Evolutionary conservation across 768 basidiomycete species (phyloP).

Genomic region (Rhizopogon sp.): DNA sequence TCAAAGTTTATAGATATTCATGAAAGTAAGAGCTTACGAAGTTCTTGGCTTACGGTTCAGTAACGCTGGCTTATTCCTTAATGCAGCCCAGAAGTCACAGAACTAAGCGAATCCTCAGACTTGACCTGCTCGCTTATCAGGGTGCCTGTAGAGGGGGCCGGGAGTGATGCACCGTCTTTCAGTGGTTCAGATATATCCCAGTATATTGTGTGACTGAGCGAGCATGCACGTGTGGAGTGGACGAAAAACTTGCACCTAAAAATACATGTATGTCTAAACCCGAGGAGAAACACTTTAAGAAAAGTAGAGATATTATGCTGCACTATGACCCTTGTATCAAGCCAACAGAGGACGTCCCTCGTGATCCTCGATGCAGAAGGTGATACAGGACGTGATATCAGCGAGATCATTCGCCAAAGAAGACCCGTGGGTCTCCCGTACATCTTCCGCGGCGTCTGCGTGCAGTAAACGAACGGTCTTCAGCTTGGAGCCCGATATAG

Average conservation of each 20-base stretch:
- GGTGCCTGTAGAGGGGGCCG: neutral
- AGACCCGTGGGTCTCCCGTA: slow-evolving; percentile 7
- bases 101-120: too few species aligned
- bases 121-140: too few species aligned
- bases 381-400: slow-evolving; percentile 1
- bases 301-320: neutral
- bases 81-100: too few species aligned
- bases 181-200: neutral
- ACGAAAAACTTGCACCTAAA: neutral
- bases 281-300: neutral
- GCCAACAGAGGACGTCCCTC: slow-evolving; percentile 13
- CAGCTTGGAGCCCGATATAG: slow-evolving; percentile 16
- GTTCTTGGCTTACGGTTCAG: too few species aligned
- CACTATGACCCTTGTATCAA: slow-evolving; percentile 2
- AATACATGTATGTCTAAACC: neutral
- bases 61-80: too few species aligned
- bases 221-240: neutral
- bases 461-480: slow-evolving; percentile 17
- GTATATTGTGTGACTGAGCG: neutral
- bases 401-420: slow-evolving; percentile 8
- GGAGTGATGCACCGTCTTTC: neutral
- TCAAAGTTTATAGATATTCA: too few species aligned
- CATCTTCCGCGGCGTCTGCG: slow-evolving; percentile 6
- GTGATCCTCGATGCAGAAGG: slow-evolving; percentile 18
- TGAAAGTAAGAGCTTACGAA: too few species aligned